Evolutionary conservation across 495 filamentous ascomycete species (phyloP).

Genomic region (Penicillium waksmanii): DNA sequence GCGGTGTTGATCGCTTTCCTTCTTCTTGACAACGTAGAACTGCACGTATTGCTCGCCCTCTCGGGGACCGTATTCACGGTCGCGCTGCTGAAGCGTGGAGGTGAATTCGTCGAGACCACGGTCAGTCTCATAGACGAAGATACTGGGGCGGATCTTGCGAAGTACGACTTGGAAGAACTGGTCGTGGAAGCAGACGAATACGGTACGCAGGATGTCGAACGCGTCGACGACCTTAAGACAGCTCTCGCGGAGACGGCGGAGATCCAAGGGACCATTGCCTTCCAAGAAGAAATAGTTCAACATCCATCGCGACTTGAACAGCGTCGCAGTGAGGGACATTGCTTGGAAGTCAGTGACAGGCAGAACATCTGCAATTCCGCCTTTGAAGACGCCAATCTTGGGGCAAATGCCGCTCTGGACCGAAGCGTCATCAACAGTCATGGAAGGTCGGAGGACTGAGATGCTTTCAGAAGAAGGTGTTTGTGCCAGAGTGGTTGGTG

Average conservation of each 20-base stretch:
- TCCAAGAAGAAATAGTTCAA: constrained; percentile 63
- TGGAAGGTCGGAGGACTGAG: constrained; percentile 43
- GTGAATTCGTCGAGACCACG: constrained; percentile 55
- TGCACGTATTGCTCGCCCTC: constrained; percentile 68
- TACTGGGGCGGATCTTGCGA: constrained; percentile 53
- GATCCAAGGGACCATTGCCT: constrained; percentile 49
- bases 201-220: constrained; percentile 71
- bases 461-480: constrained; percentile 47
- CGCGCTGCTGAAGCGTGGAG: constrained; percentile 47
- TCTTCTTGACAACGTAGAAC: constrained; percentile 60
- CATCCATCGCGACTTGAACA: constrained; percentile 55
- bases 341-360: constrained; percentile 68
- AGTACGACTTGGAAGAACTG: constrained; percentile 66
- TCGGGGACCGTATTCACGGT: constrained; percentile 54
- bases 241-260: constrained; percentile 50
- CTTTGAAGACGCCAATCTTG: constrained; percentile 58
- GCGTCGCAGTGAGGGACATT: constrained; percentile 62
- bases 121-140: constrained; percentile 58
- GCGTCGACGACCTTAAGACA: constrained; percentile 49
- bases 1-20: constrained; percentile 51
- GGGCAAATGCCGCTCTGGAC: constrained; percentile 54
- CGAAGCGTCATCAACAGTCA: constrained; percentile 43
- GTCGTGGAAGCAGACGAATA: constrained; percentile 63
- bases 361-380: constrained; percentile 60
- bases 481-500: constrained; percentile 17